Conservation (phyloP, 148 eudicot genomes). For the Agrostemma githago region DNA sequence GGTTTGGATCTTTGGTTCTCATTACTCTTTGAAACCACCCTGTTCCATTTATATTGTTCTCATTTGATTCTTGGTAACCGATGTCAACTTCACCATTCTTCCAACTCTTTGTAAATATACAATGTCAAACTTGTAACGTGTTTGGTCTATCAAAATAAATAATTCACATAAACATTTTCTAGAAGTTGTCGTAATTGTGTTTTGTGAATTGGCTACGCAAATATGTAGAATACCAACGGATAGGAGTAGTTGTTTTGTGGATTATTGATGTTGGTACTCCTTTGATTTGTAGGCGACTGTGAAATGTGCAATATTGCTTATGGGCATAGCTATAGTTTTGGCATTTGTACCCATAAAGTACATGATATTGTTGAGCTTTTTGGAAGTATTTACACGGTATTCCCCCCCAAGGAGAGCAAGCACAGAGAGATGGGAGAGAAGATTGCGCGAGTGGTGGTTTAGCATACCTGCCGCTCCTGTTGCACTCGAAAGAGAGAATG, state of each 20-base stretch:
- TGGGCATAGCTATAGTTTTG: constrained; percentile 43
- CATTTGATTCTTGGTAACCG: background rate
- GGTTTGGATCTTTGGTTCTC: constrained; percentile 34
- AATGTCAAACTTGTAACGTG: too few species aligned
- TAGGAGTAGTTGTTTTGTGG: background rate
- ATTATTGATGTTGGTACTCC: background rate
- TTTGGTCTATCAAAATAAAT: too few species aligned
- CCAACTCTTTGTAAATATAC: too few species aligned
- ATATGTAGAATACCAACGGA: background rate
- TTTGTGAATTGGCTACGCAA: background rate
- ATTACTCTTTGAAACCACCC: background rate
- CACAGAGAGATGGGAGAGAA: constrained; percentile 68
- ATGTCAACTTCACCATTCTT: background rate
- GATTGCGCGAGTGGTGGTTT: constrained; percentile 94
- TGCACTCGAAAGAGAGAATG: constrained; percentile 51
- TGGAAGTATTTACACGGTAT: constrained; percentile 67
- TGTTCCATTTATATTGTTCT: background rate
- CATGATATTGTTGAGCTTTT: constrained; percentile 38
- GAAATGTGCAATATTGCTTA: constrained; percentile 49
- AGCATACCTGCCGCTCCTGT: constrained; percentile 97
- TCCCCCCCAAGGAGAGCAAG: constrained; percentile 65
- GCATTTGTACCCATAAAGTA: constrained; percentile 60
- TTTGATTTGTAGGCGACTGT: constrained; percentile 59
- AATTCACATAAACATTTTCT: background rate
- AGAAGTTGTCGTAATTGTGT: background rate